Evolutionary conservation across 2,329 filamentous ascomycete genomes (phyloP).

Genomic region (Colletotrichum sojae): DNA sequence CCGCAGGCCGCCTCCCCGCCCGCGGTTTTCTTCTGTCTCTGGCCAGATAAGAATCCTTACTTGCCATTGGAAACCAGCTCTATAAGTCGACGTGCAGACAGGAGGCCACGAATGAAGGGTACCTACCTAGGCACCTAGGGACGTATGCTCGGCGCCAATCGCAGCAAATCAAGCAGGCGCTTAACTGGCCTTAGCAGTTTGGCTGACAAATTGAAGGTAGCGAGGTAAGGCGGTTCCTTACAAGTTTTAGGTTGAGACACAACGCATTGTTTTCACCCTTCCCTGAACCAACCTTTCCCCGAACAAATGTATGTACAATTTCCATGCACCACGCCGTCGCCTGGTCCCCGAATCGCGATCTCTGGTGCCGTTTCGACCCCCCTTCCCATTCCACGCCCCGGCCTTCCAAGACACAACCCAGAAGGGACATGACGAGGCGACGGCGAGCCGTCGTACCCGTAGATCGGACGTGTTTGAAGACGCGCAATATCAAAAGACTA

Average conservation of each 20-base stretch:
- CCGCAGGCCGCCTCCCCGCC: too few relatives aligned
- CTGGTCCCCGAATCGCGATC: constrained; percentile 5
- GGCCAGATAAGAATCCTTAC: too few relatives aligned
- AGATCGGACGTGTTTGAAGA: constrained; percentile 17
- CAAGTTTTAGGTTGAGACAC: constrained; percentile 1
- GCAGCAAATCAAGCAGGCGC: too few relatives aligned
- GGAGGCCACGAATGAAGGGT: too few relatives aligned
- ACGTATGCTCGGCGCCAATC: too few relatives aligned
- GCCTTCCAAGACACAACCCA: constrained; percentile 4
- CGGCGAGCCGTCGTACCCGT: constrained; percentile 8
- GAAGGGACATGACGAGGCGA: constrained; percentile 12
- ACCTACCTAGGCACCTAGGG: too few relatives aligned
- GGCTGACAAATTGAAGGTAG: not conserved
- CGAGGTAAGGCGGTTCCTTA: too few relatives aligned
- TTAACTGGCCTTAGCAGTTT: not conserved
- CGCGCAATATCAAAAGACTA: constrained; percentile 22
- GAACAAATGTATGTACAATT: constrained; percentile 60
- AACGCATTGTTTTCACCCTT: constrained; percentile 48
- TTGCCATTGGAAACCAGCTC: too few relatives aligned
- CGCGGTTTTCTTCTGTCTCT: too few relatives aligned
- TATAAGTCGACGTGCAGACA: too few relatives aligned
- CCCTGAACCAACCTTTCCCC: constrained; percentile 50
- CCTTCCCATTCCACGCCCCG: constrained; percentile 9
- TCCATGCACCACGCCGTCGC: constrained; percentile 44
- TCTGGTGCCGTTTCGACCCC: not conserved